Conservation (phyloP, 768 basidiomycete species). For the Phylloporus scabripes region DNA sequence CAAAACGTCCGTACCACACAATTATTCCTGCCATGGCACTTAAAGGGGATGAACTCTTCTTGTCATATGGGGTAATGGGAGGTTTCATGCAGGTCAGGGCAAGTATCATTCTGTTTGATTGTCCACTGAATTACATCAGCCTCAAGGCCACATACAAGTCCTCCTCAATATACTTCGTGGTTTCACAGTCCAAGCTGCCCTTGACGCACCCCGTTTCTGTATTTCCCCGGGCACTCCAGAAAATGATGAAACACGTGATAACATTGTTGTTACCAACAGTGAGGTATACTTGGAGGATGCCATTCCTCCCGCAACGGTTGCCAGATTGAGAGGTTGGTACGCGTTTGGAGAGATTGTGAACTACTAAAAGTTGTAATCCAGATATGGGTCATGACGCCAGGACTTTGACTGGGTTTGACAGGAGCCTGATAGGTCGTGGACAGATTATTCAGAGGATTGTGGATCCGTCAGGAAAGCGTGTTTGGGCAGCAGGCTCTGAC, state of each 20-base stretch:
- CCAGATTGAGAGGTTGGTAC: conserved; percentile 57
- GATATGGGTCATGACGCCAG: conserved; percentile 89
- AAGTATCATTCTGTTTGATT: not conserved
- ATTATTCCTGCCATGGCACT: conserved; percentile 90
- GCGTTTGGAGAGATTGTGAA: not conserved
- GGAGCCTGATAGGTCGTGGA: conserved; percentile 72
- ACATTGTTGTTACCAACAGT: conserved; percentile 63
- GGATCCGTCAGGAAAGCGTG: conserved; percentile 59
- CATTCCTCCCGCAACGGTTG: conserved; percentile 56
- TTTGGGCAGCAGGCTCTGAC: conserved; percentile 96
- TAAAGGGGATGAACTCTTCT: conserved; percentile 72
- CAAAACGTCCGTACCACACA: conserved; percentile 88
- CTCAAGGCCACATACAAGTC: conserved; percentile 95
- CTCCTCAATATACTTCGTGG: conserved; percentile 86
- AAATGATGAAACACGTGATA: conserved; percentile 39
- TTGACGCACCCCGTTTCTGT: conserved; percentile 95
- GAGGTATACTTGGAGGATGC: conserved; percentile 89
- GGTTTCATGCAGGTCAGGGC: conserved; percentile 73
- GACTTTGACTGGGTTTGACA: conserved; percentile 50
- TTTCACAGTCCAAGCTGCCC: conserved; percentile 79
- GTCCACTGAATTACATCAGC: conserved; percentile 38
- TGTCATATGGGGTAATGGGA: conserved; percentile 90
- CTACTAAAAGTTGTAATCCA: conserved; percentile 26
- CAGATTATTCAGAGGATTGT: conserved; percentile 84
- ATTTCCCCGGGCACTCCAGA: conserved; percentile 83